Evolutionary conservation across 208 protist species (phyloP).

Genomic region (Acanthamoeba healyi): DNA sequence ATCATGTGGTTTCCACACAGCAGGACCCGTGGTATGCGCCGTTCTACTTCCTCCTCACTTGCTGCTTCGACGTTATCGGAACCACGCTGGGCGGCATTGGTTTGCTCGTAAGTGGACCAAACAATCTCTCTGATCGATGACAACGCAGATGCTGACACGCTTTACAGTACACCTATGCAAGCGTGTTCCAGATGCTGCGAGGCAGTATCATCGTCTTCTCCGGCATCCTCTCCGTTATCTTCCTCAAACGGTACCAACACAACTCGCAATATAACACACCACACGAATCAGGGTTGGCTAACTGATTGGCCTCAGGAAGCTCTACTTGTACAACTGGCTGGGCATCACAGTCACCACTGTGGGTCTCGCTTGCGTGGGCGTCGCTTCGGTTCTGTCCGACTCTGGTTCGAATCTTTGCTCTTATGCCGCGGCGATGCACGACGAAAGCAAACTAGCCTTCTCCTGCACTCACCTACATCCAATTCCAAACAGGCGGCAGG

Average conservation of each 20-base stretch:
- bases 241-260: slow-evolving; percentile 51
- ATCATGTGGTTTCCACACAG: too few species aligned
- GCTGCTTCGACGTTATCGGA: slow-evolving; percentile 43
- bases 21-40: slow-evolving; percentile 25
- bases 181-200: slow-evolving; percentile 54
- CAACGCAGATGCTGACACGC: too few species aligned
- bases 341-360: slow-evolving; percentile 19
- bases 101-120: background rate
- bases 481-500: too few species aligned
- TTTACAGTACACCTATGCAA: slow-evolving; percentile 45
- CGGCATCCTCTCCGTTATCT: slow-evolving; percentile 40
- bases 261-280: too few species aligned
- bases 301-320: too few species aligned
- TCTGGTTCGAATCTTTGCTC: too few species aligned
- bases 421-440: too few species aligned
- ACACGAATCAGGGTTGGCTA: too few species aligned
- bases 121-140: background rate
- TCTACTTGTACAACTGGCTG: slow-evolving; percentile 28
- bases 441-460: too few species aligned
- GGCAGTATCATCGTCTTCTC: slow-evolving; percentile 59
- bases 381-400: background rate
- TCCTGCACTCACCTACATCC: too few species aligned
- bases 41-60: slow-evolving; percentile 29
- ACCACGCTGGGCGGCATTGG: slow-evolving; percentile 58
- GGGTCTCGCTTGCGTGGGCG: slow-evolving; percentile 25